These are phyloP conservation scores for Triangularia setosa DNA, from an alignment of 2,329 filamentous ascomycete species.

Conservation along the genomic window DNA sequence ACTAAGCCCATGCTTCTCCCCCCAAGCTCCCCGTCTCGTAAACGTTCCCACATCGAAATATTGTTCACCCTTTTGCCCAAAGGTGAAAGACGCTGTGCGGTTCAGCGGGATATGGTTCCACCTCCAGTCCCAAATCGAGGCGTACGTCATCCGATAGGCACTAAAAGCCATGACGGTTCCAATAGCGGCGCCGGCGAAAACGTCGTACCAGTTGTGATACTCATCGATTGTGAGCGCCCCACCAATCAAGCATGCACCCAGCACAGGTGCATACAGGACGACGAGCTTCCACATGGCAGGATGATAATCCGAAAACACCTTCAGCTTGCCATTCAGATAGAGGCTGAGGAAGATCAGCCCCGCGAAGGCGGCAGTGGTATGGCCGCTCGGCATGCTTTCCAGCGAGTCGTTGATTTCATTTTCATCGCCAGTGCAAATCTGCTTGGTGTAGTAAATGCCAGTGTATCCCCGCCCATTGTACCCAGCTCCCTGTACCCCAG, in stretches of 20 bases:
- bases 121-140: slow-evolving; percentile 64
- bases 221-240: slow-evolving; percentile 41
- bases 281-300: slow-evolving; percentile 68
- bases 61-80: slow-evolving; percentile 12
- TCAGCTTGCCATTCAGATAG: slow-evolving; percentile 76
- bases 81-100: slow-evolving; percentile 34
- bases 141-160: slow-evolving; percentile 46
- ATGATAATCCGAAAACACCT: slow-evolving; percentile 70
- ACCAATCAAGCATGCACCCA: slow-evolving; percentile 64
- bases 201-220: slow-evolving; percentile 38
- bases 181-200: slow-evolving; percentile 60
- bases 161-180: slow-evolving; percentile 60
- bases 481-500: slow-evolving; percentile 38
- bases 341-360: slow-evolving; percentile 67
- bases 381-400: slow-evolving; percentile 69
- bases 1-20: slow-evolving; percentile 2
- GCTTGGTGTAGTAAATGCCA: slow-evolving; percentile 64
- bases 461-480: slow-evolving; percentile 51
- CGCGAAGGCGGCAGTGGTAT: slow-evolving; percentile 69
- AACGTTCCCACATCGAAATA: slow-evolving; percentile 26
- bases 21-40: slow-evolving; percentile 29
- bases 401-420: slow-evolving; percentile 64
- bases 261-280: slow-evolving; percentile 59
- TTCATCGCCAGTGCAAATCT: slow-evolving; percentile 64
- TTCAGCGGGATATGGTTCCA: slow-evolving; percentile 63